Evolutionary conservation across 129 eudicot species (phyloP).

Genomic region (Saussurea involucrata): DNA sequence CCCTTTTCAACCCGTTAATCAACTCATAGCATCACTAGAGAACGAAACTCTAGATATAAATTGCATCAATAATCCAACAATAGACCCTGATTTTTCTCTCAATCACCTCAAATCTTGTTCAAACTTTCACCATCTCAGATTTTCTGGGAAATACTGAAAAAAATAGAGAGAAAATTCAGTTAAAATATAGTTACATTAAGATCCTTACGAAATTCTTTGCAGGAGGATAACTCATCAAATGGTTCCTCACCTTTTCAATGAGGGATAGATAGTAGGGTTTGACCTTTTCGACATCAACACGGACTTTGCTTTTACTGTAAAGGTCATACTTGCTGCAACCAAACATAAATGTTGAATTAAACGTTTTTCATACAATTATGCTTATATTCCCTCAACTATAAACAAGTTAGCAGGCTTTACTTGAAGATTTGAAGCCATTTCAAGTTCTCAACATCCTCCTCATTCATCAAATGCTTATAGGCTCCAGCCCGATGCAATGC

Average conservation of each 20-base stretch:
- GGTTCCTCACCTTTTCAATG: slow-evolving; percentile 59
- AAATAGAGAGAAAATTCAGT: background rate
- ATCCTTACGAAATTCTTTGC: background rate
- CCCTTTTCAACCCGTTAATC: background rate
- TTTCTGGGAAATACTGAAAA: slow-evolving; percentile 60
- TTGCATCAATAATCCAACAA: background rate
- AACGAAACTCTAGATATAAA: too few species aligned
- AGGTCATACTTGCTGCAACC: slow-evolving; percentile 76
- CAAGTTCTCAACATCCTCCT: slow-evolving; percentile 71
- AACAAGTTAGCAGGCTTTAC: slow-evolving; percentile 27
- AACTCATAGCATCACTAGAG: too few species aligned
- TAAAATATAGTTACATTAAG: background rate
- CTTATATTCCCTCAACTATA: background rate
- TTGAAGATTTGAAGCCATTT: slow-evolving; percentile 89
- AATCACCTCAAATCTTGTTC: too few species aligned
- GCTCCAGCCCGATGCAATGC: slow-evolving; percentile 82
- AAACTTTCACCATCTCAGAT: slow-evolving; percentile 55
- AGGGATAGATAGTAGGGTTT: slow-evolving; percentile 86
- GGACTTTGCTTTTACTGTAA: slow-evolving; percentile 88
- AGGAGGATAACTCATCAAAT: background rate
- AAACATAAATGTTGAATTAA: background rate
- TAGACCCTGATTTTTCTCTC: too few species aligned
- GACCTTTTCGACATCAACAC: slow-evolving; percentile 73
- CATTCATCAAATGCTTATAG: slow-evolving; percentile 79
- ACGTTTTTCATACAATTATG: background rate